Evolutionary conservation across 352 stramenopile species (phyloP).

Genomic region (Pythium rishiriense): DNA sequence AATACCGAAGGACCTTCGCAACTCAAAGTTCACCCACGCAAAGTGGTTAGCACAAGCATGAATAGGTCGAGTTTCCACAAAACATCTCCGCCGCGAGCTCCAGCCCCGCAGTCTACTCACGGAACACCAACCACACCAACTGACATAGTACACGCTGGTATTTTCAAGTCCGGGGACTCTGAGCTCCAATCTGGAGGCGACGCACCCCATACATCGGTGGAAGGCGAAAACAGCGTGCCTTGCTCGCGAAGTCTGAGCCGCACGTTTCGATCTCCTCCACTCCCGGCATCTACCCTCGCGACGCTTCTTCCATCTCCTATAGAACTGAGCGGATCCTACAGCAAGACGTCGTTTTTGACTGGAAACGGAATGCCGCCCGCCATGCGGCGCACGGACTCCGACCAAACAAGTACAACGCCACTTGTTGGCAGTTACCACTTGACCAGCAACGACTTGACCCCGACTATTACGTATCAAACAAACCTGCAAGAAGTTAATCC

Average conservation of each 20-base stretch:
- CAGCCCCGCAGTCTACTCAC: background rate
- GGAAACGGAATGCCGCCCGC: slow-evolving; percentile 22
- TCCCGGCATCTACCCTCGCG: background rate
- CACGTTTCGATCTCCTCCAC: slow-evolving; percentile 14
- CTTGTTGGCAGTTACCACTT: slow-evolving; percentile 13
- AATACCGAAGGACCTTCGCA: background rate
- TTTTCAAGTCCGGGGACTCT: background rate
- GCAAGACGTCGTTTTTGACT: slow-evolving; percentile 25
- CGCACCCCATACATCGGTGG: too few species aligned
- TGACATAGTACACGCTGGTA: background rate
- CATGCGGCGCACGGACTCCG: slow-evolving; percentile 11
- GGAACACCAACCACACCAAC: background rate
- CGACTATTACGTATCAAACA: background rate
- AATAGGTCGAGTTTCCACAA: background rate
- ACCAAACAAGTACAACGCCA: slow-evolving; percentile 15
- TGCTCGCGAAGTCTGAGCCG: slow-evolving; percentile 8
- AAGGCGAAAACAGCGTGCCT: background rate
- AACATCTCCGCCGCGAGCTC: slow-evolving; percentile 5
- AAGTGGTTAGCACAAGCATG: background rate
- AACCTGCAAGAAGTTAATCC: slow-evolving; percentile 34
- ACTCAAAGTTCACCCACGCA: background rate
- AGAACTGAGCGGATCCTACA: slow-evolving; percentile 28
- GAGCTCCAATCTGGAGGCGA: background rate
- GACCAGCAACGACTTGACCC: background rate
- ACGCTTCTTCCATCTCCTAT: slow-evolving; percentile 19